A percentile compares a stretch with the other conserved stretches of the same genome.
Conservation (phyloP, 164 flowering plant genomes). For the Saururus chinensis region DNA sequence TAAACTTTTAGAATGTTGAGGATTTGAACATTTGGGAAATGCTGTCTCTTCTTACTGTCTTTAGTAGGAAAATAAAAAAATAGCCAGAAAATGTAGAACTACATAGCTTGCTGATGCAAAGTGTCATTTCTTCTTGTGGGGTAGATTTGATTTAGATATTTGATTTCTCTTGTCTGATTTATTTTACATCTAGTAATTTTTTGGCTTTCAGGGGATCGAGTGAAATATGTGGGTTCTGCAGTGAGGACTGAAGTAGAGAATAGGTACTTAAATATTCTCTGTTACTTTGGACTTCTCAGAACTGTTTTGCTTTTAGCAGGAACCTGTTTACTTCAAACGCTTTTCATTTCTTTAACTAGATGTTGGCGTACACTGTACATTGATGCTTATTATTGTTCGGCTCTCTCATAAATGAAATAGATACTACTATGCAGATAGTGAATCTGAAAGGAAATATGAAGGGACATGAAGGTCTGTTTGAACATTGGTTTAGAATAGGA, state of each 20-base stretch:
- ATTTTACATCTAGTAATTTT: not conserved
- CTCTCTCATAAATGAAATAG: not conserved
- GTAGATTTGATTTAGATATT: not conserved
- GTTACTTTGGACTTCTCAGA: not conserved
- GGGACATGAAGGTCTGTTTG: too few relatives aligned
- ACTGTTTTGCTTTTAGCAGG: not conserved
- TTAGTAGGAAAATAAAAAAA: too few relatives aligned
- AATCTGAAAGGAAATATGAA: too few relatives aligned
- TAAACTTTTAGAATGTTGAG: too few relatives aligned
- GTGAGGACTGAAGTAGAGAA: slow-evolving; percentile 36
- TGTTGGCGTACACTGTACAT: too few relatives aligned
- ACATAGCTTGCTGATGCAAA: too few relatives aligned
- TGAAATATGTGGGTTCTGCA: slow-evolving; percentile 69
- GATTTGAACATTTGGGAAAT: too few relatives aligned
- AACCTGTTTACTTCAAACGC: not conserved
- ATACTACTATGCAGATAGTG: too few relatives aligned
- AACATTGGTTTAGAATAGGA: not conserved
- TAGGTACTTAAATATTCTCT: slow-evolving; percentile 33
- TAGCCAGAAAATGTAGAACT: too few relatives aligned
- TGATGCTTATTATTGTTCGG: not conserved
- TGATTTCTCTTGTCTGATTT: not conserved
- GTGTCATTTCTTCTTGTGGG: too few relatives aligned
- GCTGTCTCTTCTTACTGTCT: too few relatives aligned
- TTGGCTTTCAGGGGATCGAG: slow-evolving; percentile 56
- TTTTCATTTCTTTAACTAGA: not conserved